Evolutionary conservation across 1,284 basidiomycete genomes (phyloP), one percentile per base, ranked within the genome.

Genomic region (Mycena citricolor): DNA sequence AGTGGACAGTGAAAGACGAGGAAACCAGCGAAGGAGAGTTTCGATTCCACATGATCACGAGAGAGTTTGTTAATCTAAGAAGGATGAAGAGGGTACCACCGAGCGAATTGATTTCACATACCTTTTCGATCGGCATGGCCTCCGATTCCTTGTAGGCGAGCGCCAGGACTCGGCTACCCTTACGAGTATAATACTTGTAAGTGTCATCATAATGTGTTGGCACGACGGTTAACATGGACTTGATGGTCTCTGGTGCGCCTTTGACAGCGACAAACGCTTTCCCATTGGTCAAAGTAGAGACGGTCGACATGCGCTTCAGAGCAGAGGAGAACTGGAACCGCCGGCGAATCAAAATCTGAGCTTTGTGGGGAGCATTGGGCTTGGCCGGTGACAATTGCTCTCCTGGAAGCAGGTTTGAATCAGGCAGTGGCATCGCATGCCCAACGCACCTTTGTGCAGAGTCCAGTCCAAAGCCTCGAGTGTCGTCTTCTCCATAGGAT

Each of bases 401-500:
- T 33, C 79, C 81, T 81, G 47, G 2, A 32, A 20, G 17, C n/a
- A n/a, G 39, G 29, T 16, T 8, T 48, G 17, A 31, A 30, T 5
- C 6, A 32, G 21, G 5, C 12, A 43, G 21, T 28, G 19, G 10
- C 19, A 23, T 14, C 37, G 20, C 25, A 19, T 16, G 19, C 12
- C 25, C 19, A 21, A 57, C 68, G 33, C 55, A 76, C 90, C 90
- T 67, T 86, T 88, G 28, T 73, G 74, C 16, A 99, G 65, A 53
- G 84, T 81, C 95, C 95, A 99, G 47, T 90, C 84, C 34, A 99
- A 76, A 2, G 93, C 88, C 54, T 94, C 90, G 13, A 99, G 71
- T 0, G 95, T 95, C 1, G 91, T 95, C 70, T 95, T 95, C 67
- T 99, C 95, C 95, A 99, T 99, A 0, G 97, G 95, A 63, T 99